Base-by-base conservation (phyloP, 2,329 filamentous ascomycete genomes). In the Fusarium mangiferae region DNA sequence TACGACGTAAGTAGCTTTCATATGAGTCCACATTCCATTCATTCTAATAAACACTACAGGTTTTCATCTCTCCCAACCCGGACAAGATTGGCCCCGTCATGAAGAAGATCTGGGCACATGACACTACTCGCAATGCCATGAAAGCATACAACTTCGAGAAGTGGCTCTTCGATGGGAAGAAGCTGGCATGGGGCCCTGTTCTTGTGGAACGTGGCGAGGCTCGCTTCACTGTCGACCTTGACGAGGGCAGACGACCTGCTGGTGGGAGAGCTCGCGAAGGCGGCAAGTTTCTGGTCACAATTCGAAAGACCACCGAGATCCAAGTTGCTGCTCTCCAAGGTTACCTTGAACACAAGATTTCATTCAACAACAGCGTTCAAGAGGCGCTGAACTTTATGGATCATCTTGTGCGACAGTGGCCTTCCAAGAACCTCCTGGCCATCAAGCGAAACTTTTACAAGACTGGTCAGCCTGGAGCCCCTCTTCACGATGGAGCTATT, bases 331-430 rank as follows among this genome's bases (percentile, higher is more conserved):
- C 88, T 2, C 87, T 98, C 1, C 83, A 87, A 7, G 85, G 86
- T 0, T 98, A 96, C 79, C 85, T 97, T 5, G 78, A 85, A 4
- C 87, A 90, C 54, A 84, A 88, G 66, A 84, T 87, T 26, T 82
- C 86, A 3, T 93, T 93, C 81, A 89, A 92, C 78, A 90, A 89
- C 42, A 84, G 87, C 26, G 90, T 96, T 26, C 87, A 96, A 13
- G 93, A 96, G 78, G 92, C 93, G 20, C 90, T 98, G 81, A 98
- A 93, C 80, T 98, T 98, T 78, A 85, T 98, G 9, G 96, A 99
- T 73, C 96, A 99, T 79, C 85, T 96, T 13, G 86, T 99, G 62
- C 93, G 96, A 9, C 91, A 97, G 81, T 87, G 85, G n/a, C 94
- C 96, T 0, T 92, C 91, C 0, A 84, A 90, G 77, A 83, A 86